Conservation (phyloP, 2,329 filamentous ascomycete species). For the Colletotrichum sp. region DNA sequence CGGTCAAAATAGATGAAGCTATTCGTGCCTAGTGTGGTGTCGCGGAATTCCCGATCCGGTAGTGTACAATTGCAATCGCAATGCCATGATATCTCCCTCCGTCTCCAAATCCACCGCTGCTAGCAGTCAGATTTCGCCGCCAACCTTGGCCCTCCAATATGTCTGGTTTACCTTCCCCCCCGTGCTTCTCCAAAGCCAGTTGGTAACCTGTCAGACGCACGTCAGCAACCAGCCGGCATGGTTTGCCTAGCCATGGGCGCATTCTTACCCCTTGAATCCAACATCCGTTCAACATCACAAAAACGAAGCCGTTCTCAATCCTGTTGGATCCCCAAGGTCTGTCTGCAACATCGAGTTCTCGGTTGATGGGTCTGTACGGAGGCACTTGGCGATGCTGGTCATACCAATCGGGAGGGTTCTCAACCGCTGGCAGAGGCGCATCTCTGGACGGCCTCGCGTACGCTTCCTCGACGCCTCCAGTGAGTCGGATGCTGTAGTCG, state of each 20-base stretch:
- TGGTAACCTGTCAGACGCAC: not conserved
- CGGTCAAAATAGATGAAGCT: not conserved
- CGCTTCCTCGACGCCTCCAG: conserved; percentile 11
- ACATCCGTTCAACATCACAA: conserved; percentile 28
- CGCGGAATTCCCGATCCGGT: not conserved
- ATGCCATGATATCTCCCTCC: not conserved
- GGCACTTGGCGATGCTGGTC: conserved; percentile 26
- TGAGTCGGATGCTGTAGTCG: conserved; percentile 18
- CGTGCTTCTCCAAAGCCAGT: conserved; percentile 14
- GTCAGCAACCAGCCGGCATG: not conserved
- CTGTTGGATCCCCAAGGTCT: conserved; percentile 21
- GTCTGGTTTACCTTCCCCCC: conserved; percentile 43
- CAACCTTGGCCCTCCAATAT: conserved; percentile 56
- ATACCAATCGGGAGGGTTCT: conserved; percentile 24
- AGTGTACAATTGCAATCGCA: not conserved
- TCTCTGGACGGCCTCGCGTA: conserved; percentile 7
- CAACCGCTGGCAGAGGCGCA: not conserved
- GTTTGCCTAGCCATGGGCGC: not conserved
- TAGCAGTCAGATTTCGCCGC: conserved; percentile 51
- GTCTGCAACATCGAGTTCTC: conserved; percentile 20
- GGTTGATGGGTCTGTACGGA: conserved; percentile 25
- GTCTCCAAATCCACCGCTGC: not conserved
- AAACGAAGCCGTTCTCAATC: conserved; percentile 24
- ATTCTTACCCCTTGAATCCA: conserved; percentile 14
- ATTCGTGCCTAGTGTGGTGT: not conserved